Base-by-base conservation (phyloP, 2,329 filamentous ascomycete species). In the Chaetomium sp. region DNA sequence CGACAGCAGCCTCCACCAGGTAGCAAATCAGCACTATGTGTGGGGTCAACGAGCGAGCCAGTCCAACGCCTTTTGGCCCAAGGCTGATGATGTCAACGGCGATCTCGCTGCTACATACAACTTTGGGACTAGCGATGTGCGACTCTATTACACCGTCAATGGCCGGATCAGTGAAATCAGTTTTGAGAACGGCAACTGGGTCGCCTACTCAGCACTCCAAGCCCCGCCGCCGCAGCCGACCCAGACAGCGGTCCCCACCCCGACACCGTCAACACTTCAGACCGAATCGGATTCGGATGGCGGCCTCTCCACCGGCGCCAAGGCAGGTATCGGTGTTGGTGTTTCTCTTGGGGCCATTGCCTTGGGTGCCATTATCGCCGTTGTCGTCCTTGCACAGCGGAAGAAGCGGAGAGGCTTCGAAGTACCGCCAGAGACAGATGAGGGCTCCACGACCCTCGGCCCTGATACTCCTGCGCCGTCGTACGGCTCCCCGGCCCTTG, bases 141-240 rank as follows among this genome's bases (percentile, higher is more conserved):
- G 69, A 43, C 56, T 73, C 41, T 73, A 70, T 64, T 74, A 73
- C 59, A 47, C 60, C 32, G 68, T 68, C 53, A 65, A 66, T 40
- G 65, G 66, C 11, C 57, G 56, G 44, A 52, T 72, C 41, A 59
- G 65, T 57, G 68, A 74, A 56, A 55, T 67, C 32, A 66, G 64
- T 44, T 67, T 64, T 57, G 66, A 67, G 45, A 59, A 66, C 55
- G 55, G 59, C 38, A 61, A n/a, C 34, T 74, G 71, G 71, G 60
- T 61, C n/a, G 36, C 59, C 2, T 67, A 67, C 51, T 50, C 58
- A 4, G 46, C 60, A 4, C 60, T 72, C 33, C 62, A 67, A 5
- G 57, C 61, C 27, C 54, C 58, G 12, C 47, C 52, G 5, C 19
- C 54, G 4, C 36, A 6, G 32, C 8, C 51, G 8, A 54, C 43